phyloP scores from a whole-genome alignment of 768 basidiomycete genomes.

The Suillus sp. region DNA sequence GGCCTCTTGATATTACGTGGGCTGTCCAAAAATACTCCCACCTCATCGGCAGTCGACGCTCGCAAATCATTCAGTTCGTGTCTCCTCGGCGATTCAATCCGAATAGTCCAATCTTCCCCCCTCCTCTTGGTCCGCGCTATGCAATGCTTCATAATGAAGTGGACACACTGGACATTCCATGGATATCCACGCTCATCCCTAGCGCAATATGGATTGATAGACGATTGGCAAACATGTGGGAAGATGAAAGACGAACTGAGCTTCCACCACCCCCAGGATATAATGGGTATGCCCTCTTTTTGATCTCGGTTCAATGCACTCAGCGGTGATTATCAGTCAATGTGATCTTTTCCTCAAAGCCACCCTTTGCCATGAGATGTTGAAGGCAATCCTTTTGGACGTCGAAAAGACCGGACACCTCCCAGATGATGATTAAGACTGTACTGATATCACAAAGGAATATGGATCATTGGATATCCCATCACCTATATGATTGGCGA shows the following conservation, averaged over 20 bases:
- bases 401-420: background rate
- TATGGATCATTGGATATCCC: background rate
- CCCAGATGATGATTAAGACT: background rate
- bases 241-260: background rate
- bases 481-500: background rate
- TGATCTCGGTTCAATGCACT: background rate
- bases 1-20: background rate
- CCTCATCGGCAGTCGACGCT: background rate
- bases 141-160: background rate
- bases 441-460: background rate
- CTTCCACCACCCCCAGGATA: background rate
- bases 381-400: background rate
- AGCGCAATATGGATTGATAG: constrained; percentile 5
- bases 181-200: background rate
- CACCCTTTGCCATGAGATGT: constrained; percentile 2
- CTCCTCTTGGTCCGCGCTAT: constrained; percentile 2
- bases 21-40: constrained; percentile 1
- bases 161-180: background rate
- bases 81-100: constrained; percentile 4
- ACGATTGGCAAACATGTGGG: constrained; percentile 1
- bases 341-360: constrained; percentile 2
- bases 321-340: background rate
- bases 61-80: background rate
- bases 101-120: background rate
- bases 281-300: background rate